These are phyloP conservation scores for Chloris gayana DNA, from an alignment of 176 grass and related monocot genomes.

Conservation along the genomic window DNA sequence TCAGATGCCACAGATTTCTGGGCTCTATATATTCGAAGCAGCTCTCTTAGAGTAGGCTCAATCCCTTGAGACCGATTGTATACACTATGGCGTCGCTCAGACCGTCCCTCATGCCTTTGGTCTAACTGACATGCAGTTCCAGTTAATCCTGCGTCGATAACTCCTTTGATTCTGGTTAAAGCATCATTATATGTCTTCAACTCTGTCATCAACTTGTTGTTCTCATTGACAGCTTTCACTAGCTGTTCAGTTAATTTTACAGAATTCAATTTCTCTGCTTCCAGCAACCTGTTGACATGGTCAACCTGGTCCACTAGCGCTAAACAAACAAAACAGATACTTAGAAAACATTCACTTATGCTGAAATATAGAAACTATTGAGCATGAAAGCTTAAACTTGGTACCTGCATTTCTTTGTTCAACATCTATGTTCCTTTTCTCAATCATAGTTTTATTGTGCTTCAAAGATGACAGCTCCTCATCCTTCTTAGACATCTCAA, in stretches of 20 bases:
- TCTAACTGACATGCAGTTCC: background rate
- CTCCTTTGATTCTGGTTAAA: background rate
- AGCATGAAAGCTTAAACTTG: too few relatives aligned
- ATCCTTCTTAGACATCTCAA: too few relatives aligned
- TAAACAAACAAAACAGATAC: too few relatives aligned
- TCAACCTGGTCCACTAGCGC: too few relatives aligned
- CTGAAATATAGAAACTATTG: too few relatives aligned
- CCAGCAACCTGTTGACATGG: constrained; percentile 4
- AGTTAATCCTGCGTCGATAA: background rate
- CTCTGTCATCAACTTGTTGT: background rate
- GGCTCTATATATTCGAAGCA: background rate
- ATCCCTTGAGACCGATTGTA: background rate
- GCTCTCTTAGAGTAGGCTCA: background rate
- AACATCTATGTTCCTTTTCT: background rate
- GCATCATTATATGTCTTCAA: background rate
- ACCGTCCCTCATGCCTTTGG: background rate
- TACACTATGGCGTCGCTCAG: background rate
- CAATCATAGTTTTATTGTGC: too few relatives aligned
- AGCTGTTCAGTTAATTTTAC: constrained; percentile 7
- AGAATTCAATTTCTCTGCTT: background rate
- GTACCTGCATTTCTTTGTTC: too few relatives aligned
- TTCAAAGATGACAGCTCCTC: too few relatives aligned
- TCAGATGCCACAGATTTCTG: background rate
- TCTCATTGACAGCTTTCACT: background rate
- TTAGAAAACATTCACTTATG: too few relatives aligned